phyloP scores from a whole-genome alignment of 768 basidiomycete species.

The Lactarius tabidus region DNA sequence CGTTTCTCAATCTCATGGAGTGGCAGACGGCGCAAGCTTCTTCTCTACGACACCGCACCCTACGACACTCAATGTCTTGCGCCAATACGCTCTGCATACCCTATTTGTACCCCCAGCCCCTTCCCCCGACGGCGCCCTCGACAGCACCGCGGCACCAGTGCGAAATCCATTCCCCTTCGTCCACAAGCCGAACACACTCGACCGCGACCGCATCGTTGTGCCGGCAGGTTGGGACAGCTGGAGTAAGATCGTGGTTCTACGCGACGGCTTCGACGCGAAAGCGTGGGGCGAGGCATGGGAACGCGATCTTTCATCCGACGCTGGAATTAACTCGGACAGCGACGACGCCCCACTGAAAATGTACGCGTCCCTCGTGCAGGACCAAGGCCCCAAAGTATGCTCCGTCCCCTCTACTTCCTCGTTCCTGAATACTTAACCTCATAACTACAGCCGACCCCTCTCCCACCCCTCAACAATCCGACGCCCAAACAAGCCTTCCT shows the following conservation, averaged over 20 bases:
- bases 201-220: slow-evolving; percentile 83
- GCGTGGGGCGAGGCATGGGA: slow-evolving; percentile 79
- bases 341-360: slow-evolving; percentile 54
- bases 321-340: slow-evolving; percentile 39
- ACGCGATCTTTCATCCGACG: slow-evolving; percentile 46
- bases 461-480: slow-evolving; percentile 75
- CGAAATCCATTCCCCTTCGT: too few relatives aligned
- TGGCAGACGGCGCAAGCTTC: too few relatives aligned
- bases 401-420: slow-evolving; percentile 9
- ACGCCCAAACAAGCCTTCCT: slow-evolving; percentile 91
- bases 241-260: slow-evolving; percentile 85
- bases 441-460: slow-evolving; percentile 49
- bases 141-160: too few relatives aligned
- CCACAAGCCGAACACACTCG: too few relatives aligned
- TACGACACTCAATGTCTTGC: too few relatives aligned
- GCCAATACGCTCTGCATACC: slow-evolving; percentile 77
- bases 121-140: too few relatives aligned
- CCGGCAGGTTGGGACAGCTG: slow-evolving; percentile 97
- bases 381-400: slow-evolving; percentile 70
- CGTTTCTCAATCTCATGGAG: too few relatives aligned
- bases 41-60: too few relatives aligned
- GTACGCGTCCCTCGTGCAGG: slow-evolving; percentile 69
- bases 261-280: too few relatives aligned
- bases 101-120: slow-evolving; percentile 75
- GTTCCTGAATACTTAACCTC: background rate